phyloP scores from a whole-genome alignment of 83 land plant genomes.

The Picea abies region DNA sequence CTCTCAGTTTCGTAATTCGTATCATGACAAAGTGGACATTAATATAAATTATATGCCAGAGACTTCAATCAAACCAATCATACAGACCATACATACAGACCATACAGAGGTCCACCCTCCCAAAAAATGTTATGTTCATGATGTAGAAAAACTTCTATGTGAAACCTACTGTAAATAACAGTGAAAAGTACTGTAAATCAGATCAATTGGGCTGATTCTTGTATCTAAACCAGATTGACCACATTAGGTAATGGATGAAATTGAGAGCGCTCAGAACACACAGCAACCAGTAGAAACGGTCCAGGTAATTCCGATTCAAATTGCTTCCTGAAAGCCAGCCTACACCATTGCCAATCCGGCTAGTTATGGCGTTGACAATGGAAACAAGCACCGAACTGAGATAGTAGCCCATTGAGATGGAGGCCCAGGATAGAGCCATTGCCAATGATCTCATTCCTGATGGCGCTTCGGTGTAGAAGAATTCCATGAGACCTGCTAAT shows the following conservation, averaged over 20 bases:
- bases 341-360: background rate
- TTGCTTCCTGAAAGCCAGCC: constrained; percentile 25
- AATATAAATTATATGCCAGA: too few species aligned
- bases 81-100: too few species aligned
- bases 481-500: constrained; percentile 64
- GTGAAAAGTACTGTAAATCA: too few species aligned
- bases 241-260: constrained; percentile 22
- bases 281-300: constrained; percentile 36
- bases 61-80: too few species aligned
- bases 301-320: constrained; percentile 30
- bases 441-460: constrained; percentile 53
- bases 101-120: too few species aligned
- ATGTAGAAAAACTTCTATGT: too few species aligned
- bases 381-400: constrained; percentile 59
- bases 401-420: constrained; percentile 68
- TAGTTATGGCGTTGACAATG: constrained; percentile 34
- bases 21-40: too few species aligned
- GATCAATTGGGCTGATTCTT: background rate
- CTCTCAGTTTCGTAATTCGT: too few species aligned
- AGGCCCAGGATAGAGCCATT: constrained; percentile 58
- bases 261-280: constrained; percentile 17
- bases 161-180: too few species aligned
- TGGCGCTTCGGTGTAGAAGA: constrained; percentile 70
- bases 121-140: too few species aligned
- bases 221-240: constrained; percentile 22